These are phyloP conservation scores for Malassezia globosa DNA, from an alignment of 1,284 basidiomycete genomes.

Conservation along the genomic window DNA sequence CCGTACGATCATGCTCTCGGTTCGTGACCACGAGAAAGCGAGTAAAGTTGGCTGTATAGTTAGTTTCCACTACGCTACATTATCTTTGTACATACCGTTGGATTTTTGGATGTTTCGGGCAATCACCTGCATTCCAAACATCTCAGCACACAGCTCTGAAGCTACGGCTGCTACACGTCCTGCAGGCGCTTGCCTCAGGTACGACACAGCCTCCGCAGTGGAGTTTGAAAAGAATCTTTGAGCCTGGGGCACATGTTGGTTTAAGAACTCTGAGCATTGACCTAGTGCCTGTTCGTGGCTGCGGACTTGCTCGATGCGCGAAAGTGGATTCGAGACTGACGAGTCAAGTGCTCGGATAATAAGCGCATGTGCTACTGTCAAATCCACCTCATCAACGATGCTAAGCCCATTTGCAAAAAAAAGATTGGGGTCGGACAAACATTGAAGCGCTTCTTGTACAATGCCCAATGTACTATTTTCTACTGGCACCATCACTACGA, in stretches of 20 bases:
- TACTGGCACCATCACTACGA: slow-evolving; percentile 5
- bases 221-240: neutral
- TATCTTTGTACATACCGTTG: neutral
- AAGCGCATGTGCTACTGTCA: slow-evolving; percentile 10
- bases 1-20: neutral
- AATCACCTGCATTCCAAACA: neutral
- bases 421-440: neutral
- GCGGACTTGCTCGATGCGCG: slow-evolving; percentile 3
- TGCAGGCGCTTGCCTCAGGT: neutral
- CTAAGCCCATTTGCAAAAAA: slow-evolving; percentile 1
- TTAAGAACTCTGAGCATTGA: slow-evolving; percentile 11
- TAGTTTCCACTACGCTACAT: too few species aligned
- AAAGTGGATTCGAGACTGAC: neutral
- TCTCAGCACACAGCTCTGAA: slow-evolving; percentile 6
- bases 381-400: slow-evolving; percentile 8
- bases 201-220: slow-evolving; percentile 10
- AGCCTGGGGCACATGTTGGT: slow-evolving; percentile 4
- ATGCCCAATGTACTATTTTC: slow-evolving; percentile 6
- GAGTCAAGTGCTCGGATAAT: neutral
- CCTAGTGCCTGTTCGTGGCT: slow-evolving; percentile 16
- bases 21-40: slow-evolving; percentile 12
- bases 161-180: slow-evolving; percentile 5
- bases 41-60: slow-evolving; percentile 10
- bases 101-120: slow-evolving; percentile 6
- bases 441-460: slow-evolving; percentile 3